Base-by-base conservation (phyloP, 1,139 yeast species). In the Pneumocystis sp. region DNA sequence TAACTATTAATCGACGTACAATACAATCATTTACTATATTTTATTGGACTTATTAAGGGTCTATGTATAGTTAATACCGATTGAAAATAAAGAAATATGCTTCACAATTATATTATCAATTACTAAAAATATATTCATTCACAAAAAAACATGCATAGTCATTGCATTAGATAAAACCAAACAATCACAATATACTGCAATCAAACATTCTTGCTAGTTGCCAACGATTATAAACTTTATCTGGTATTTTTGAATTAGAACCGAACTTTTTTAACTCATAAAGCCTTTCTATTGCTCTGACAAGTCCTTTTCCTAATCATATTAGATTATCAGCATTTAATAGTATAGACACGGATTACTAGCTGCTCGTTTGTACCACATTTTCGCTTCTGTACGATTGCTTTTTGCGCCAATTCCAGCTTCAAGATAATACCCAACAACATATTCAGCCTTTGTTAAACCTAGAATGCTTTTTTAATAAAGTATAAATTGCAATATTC, bases 361-460 rank as follows among this genome's bases (percentile, higher is more conserved):
- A 0, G 87, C 85, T 19, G 90, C 88, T 65, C 80, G 78, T 66
- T 75, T 76, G 72, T 83, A 85, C 79, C 84, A 85, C 65, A 76
- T 74, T 64, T 74, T 74, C 1, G 89, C 86, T 72, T 80, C 78
- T 19, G 76, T 78, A 40, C 74, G 37, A 70, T 83, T 81, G 57
- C 74, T 75, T 15, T 76, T 76, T 64, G 83, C 81, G 10, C 95
- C 95, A 63, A 88, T 80, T 0, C 97, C 97, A 69, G 82, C 82
- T 74, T 89, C 96, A 67, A 84, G 83, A 72, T 87, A 86, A 72
- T 85, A 82, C 0, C 96, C 98, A 75, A 91, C 80, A 65, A 90
- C 89, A 73, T 81, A 89, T 72, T 86, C 89, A 3, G 96, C 96
- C 72, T 89, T 89, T 1, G 87, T 83, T 50, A 86, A 79, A 12